phyloP scores from a whole-genome alignment of 306 rosid species.

The Trifolium repens region DNA sequence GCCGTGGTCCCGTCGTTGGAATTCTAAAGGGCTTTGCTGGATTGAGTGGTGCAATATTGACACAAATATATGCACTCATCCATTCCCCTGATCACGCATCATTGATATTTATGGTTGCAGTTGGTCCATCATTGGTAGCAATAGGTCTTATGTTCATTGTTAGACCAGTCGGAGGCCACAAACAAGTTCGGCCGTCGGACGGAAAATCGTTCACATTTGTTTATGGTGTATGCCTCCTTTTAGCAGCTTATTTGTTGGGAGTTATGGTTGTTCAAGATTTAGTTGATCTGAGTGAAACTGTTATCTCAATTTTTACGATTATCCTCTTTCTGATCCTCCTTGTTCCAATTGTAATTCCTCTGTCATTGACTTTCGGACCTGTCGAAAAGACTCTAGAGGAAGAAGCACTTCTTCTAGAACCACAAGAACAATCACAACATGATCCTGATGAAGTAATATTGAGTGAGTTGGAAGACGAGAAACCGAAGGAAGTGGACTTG shows the following conservation, averaged over 20 bases:
- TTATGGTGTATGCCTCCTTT: conserved; percentile 76
- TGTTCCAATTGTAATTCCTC: conserved; percentile 71
- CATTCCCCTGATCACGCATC: conserved; percentile 82
- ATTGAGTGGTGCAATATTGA: conserved; percentile 89
- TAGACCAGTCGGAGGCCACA: conserved; percentile 90
- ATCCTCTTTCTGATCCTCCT: conserved; percentile 64
- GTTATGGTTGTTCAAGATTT: conserved; percentile 86
- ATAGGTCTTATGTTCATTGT: conserved; percentile 76
- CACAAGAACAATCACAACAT: conserved; percentile 47
- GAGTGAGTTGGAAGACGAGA: conserved; percentile 65
- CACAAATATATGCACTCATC: conserved; percentile 76
- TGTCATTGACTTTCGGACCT: conserved; percentile 49
- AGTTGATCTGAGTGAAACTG: conserved; percentile 55
- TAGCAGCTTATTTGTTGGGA: conserved; percentile 92
- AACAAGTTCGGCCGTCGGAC: conserved; percentile 71
- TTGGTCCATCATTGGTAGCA: conserved; percentile 77
- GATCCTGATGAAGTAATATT: conserved; percentile 60
- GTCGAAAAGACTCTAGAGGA: conserved; percentile 58
- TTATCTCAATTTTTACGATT: conserved; percentile 53
- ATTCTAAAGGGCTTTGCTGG: conserved; percentile 96
- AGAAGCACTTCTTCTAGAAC: conserved; percentile 60
- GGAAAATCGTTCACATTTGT: conserved; percentile 63
- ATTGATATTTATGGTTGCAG: conserved; percentile 84
- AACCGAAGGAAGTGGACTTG: conserved; percentile 57
- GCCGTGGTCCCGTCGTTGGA: conserved; percentile 93